A percentile compares a stretch with the other conserved stretches of the same genome.
These are phyloP conservation scores for Odonthalia washingtoniensis DNA, from an alignment of 31 red algal genomes.

Conservation along the genomic window DNA sequence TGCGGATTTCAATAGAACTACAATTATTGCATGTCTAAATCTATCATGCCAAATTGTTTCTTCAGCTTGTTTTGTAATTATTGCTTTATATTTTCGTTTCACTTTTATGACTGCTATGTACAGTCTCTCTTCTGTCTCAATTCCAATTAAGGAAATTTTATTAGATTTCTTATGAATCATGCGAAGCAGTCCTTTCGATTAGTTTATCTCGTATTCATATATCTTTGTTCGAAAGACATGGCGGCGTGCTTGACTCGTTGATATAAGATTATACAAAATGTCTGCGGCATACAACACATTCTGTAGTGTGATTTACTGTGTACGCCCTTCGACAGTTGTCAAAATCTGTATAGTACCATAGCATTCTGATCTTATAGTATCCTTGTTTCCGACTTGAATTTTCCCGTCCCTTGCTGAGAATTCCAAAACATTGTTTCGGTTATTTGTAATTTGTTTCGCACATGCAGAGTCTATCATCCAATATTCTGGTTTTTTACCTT, in stretches of 20 bases:
- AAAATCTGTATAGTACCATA: neutral
- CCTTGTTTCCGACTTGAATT: neutral
- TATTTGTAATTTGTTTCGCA: neutral
- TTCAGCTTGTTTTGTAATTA: neutral
- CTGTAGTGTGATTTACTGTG: neutral
- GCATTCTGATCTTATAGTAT: neutral
- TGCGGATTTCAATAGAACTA: neutral
- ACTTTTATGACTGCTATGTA: neutral
- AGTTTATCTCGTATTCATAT: neutral
- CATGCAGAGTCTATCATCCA: neutral
- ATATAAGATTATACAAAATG: neutral
- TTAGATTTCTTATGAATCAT: neutral
- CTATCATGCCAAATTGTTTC: neutral
- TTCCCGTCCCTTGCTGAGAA: neutral
- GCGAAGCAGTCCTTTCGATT: neutral
- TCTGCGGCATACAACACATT: neutral
- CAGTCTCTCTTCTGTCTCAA: neutral
- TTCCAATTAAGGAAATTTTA: neutral
- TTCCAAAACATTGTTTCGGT: neutral
- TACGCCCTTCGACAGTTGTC: neutral
- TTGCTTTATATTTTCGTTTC: neutral
- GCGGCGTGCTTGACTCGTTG: neutral
- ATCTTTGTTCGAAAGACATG: neutral
- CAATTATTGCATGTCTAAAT: neutral
- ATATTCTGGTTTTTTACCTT: neutral